phyloP scores from a whole-genome alignment of 106 monocot genomes.

The Gastrodia elata region DNA sequence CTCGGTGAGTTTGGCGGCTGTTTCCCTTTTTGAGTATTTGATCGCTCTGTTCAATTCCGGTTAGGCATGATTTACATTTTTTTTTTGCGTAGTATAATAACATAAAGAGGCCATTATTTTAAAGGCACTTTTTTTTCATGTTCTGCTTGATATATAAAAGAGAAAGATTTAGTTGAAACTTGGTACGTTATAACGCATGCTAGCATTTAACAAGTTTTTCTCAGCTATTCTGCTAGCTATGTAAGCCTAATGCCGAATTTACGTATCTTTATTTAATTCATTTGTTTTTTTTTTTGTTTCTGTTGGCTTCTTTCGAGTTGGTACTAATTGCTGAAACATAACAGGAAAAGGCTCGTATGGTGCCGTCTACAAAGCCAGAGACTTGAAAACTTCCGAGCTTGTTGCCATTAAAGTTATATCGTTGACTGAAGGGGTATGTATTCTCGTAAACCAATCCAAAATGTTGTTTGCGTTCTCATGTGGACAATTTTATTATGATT shows the following conservation, averaged over 20 bases:
- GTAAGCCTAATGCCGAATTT: neutral
- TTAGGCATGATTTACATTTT: neutral
- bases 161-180: neutral
- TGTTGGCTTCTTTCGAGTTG: constrained; percentile 1
- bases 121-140: neutral
- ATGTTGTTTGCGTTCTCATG: neutral
- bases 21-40: neutral
- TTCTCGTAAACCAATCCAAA: constrained; percentile 9
- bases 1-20: constrained; percentile 52
- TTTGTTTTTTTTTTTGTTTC: constrained; percentile 4
- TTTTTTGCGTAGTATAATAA: no score
- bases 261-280: neutral
- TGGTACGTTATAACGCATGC: neutral
- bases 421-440: constrained; percentile 86
- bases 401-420: constrained; percentile 99
- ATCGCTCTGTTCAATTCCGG: neutral
- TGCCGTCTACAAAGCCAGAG: constrained; percentile 95
- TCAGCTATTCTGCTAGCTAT: neutral
- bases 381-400: constrained; percentile 84
- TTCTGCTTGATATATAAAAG: neutral
- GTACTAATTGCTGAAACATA: constrained; percentile 10
- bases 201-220: neutral
- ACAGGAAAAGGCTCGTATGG: constrained; percentile 99
- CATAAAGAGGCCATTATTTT: neutral
- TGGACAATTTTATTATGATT: neutral